phyloP scores from a whole-genome alignment of 495 filamentous ascomycete species.

The Aspergillus cavernicola region DNA sequence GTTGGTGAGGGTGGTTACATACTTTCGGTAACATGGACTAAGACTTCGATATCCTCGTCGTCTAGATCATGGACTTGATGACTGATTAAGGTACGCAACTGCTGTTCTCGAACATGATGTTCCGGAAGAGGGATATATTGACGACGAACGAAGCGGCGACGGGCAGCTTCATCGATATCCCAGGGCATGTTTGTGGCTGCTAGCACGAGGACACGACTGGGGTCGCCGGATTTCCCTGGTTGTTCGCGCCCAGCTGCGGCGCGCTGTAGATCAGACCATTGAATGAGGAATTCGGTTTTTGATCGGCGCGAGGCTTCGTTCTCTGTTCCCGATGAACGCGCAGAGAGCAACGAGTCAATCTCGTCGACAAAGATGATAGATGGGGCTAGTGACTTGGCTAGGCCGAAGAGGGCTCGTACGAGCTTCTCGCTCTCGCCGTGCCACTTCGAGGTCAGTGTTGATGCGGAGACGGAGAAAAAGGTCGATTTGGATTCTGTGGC shows the following conservation, averaged over 20 bases:
- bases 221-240: slow-evolving; percentile 70
- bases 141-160: slow-evolving; percentile 83
- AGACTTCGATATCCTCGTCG: slow-evolving; percentile 64
- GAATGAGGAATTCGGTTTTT: slow-evolving; percentile 97
- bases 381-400: slow-evolving; percentile 86
- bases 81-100: slow-evolving; percentile 72
- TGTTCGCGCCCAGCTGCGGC: slow-evolving; percentile 85
- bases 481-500: slow-evolving; percentile 93
- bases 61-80: slow-evolving; percentile 84
- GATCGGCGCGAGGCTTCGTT: slow-evolving; percentile 91
- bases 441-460: slow-evolving; percentile 92
- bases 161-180: slow-evolving; percentile 96
- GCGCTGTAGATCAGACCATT: slow-evolving; percentile 91
- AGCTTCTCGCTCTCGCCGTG: slow-evolving; percentile 96
- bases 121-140: slow-evolving; percentile 97
- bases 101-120: slow-evolving; percentile 68
- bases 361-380: slow-evolving; percentile 99
- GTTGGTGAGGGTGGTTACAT: too few relatives aligned
- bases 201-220: slow-evolving; percentile 85
- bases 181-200: slow-evolving; percentile 96
- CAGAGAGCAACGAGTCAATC: slow-evolving; percentile 90
- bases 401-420: slow-evolving; percentile 84
- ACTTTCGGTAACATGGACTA: slow-evolving; percentile 89
- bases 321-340: slow-evolving; percentile 77
- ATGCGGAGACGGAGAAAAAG: slow-evolving; percentile 96